A percentile compares a stretch with the other conserved stretches of the same genome.
These are phyloP conservation scores for Smittium mucronatum DNA, from an alignment of 371 early-diverging fungal species.

Conservation along the genomic window DNA sequence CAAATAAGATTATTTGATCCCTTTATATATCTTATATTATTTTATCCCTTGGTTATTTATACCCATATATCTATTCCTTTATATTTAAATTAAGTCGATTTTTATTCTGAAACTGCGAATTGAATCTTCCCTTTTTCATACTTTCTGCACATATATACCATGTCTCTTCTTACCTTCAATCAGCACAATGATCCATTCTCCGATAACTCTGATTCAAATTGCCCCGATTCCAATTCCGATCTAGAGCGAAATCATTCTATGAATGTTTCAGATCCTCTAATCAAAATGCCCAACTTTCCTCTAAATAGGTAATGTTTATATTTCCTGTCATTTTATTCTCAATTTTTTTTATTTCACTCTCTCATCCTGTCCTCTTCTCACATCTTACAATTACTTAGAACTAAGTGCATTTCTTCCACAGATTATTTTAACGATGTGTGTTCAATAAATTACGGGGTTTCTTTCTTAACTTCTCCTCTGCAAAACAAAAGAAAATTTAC, in stretches of 20 bases:
- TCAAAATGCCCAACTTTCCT: background rate
- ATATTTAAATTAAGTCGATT: too few relatives aligned
- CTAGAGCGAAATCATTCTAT: background rate
- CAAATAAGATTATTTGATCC: too few relatives aligned
- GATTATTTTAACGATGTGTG: background rate
- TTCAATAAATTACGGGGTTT: background rate
- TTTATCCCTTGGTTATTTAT: too few relatives aligned
- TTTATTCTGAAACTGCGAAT: too few relatives aligned
- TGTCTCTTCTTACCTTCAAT: background rate
- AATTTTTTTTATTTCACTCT: background rate
- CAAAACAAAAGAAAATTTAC: background rate
- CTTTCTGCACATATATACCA: background rate
- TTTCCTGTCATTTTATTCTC: background rate
- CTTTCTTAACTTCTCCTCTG: background rate
- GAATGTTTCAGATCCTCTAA: background rate
- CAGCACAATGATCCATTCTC: background rate
- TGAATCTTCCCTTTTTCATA: too few relatives aligned
- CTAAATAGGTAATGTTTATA: background rate
- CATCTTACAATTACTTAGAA: background rate
- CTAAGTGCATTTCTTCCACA: background rate
- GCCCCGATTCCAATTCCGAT: background rate
- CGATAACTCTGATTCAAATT: background rate
- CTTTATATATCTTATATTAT: too few relatives aligned
- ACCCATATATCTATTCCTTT: too few relatives aligned
- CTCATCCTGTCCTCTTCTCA: background rate